Evolutionary conservation across 116 monocot genomes (phyloP).

Genomic region (Trichopus zeylanicus): DNA sequence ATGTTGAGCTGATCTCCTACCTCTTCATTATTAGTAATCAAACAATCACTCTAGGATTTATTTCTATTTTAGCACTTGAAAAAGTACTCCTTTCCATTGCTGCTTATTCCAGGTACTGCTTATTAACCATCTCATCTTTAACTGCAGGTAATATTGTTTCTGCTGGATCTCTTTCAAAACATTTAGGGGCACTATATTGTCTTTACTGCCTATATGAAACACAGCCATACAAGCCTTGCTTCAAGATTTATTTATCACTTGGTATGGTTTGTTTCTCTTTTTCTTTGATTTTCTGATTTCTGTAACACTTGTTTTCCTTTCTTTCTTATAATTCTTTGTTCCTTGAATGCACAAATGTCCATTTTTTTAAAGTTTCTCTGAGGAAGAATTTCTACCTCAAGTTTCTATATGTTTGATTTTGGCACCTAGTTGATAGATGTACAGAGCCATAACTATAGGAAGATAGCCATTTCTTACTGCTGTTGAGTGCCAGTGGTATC

Average conservation of each 20-base stretch:
- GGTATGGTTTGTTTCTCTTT: conserved; percentile 29
- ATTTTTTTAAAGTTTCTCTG: no score
- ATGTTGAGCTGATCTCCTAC: conserved; percentile 1
- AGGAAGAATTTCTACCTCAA: no score
- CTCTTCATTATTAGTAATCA: not conserved
- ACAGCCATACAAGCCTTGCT: conserved; percentile 74
- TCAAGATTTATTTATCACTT: conserved; percentile 85
- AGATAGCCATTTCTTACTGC: no score
- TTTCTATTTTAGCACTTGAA: not conserved
- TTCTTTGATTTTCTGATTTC: not conserved
- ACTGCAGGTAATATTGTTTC: conserved; percentile 64
- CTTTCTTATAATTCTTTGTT: not conserved
- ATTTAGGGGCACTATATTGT: conserved; percentile 87
- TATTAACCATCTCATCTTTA: not conserved
- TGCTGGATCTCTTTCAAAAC: conserved; percentile 30
- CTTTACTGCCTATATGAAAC: conserved; percentile 84
- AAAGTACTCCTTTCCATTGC: no score
- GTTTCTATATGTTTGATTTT: no score
- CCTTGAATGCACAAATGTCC: no score
- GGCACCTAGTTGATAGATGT: no score
- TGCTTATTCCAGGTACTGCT: no score
- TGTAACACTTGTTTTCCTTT: not conserved
- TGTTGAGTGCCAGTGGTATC: no score
- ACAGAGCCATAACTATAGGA: no score
- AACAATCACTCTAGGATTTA: not conserved